These are phyloP conservation scores for Rhynchospora pubera DNA, from an alignment of 176 grass and related monocot genomes.

Conservation along the genomic window DNA sequence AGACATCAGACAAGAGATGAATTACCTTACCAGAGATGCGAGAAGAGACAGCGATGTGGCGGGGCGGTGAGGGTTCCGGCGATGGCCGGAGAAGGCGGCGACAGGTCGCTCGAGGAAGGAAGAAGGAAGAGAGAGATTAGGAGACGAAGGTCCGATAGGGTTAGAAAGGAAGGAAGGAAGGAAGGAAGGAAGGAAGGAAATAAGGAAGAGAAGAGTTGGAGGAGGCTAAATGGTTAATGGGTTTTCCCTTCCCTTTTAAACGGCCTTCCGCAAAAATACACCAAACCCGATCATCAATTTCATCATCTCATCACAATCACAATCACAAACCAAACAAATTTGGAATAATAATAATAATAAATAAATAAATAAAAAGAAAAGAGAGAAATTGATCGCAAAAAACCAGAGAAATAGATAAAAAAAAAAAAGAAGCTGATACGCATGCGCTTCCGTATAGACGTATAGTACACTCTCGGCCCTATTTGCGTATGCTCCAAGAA, in stretches of 20 bases:
- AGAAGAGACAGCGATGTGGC: not conserved
- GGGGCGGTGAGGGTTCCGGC: not conserved
- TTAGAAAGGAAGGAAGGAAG: not conserved
- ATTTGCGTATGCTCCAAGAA: not conserved
- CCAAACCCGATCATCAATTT: not conserved
- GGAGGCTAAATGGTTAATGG: not conserved
- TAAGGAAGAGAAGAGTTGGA: not conserved
- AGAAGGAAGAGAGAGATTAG: not conserved
- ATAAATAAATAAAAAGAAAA: too few relatives aligned
- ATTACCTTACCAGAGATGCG: not conserved
- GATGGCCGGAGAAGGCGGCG: constrained; percentile 12
- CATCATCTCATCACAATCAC: too few relatives aligned
- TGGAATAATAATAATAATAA: too few relatives aligned
- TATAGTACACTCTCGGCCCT: not conserved
- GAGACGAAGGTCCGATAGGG: constrained; percentile 10
- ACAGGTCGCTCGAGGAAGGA: not conserved
- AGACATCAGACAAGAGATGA: not conserved
- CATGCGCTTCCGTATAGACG: not conserved
- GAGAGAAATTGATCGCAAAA: too few relatives aligned
- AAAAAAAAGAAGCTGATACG: not conserved
- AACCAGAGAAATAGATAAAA: not conserved
- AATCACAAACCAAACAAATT: too few relatives aligned
- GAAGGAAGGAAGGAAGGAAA: not conserved
- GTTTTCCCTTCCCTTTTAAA: constrained; percentile 7
- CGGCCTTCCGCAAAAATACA: not conserved